A percentile compares a stretch with the other conserved stretches of the same genome.
These are phyloP conservation scores for Talaromyces borbonicus DNA, from an alignment of 495 filamentous ascomycete genomes.

Conservation along the genomic window DNA sequence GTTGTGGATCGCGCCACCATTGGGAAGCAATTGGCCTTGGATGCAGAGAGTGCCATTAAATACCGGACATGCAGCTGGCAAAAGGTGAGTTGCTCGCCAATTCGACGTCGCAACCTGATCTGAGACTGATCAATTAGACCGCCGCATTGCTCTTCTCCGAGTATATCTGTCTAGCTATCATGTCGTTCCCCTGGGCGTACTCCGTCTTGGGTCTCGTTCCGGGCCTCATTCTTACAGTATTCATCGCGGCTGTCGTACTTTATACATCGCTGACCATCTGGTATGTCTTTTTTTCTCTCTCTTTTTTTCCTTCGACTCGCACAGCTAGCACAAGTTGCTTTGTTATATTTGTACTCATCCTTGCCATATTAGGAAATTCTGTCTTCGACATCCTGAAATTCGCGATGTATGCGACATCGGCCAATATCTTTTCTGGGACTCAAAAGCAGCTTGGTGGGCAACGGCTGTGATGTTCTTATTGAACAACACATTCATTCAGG, in stretches of 20 bases:
- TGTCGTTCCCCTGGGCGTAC: slow-evolving; percentile 90
- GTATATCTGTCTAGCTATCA: slow-evolving; percentile 89
- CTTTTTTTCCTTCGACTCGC: no score
- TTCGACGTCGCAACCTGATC: not conserved
- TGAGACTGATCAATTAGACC: slow-evolving; percentile 39
- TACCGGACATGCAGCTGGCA: slow-evolving; percentile 87
- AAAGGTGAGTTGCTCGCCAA: slow-evolving; percentile 47
- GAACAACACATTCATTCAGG: slow-evolving; percentile 84
- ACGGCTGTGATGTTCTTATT: slow-evolving; percentile 83
- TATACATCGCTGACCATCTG: slow-evolving; percentile 82
- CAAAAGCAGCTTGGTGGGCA: slow-evolving; percentile 69
- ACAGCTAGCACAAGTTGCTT: no score
- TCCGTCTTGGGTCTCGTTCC: slow-evolving; percentile 79
- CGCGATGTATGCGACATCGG: slow-evolving; percentile 88
- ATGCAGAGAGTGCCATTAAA: slow-evolving; percentile 70
- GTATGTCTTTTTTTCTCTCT: slow-evolving; percentile 24
- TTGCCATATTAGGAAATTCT: slow-evolving; percentile 59
- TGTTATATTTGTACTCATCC: not conserved
- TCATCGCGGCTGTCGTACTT: slow-evolving; percentile 62
- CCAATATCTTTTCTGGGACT: slow-evolving; percentile 75
- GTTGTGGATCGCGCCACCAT: slow-evolving; percentile 36
- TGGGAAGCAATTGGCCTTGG: slow-evolving; percentile 66
- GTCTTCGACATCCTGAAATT: slow-evolving; percentile 74
- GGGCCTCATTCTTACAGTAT: slow-evolving; percentile 70
- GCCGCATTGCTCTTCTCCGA: slow-evolving; percentile 81